Conservation (phyloP, 1,139 yeast genomes). For the Magnusiomyces suaveolens region DNA sequence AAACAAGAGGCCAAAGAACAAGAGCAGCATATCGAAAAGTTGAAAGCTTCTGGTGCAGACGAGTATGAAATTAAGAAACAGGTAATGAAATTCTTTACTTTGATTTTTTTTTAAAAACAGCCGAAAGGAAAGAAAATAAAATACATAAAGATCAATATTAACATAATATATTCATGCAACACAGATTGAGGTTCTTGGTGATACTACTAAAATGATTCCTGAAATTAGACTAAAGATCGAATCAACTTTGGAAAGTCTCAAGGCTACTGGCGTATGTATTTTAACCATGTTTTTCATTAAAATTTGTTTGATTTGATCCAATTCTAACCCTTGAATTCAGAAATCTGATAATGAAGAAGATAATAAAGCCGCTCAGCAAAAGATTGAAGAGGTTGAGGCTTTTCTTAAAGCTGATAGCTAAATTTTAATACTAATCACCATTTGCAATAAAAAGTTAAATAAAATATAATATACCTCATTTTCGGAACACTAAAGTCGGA, state of each 20-base stretch:
- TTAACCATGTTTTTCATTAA: background rate
- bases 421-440: background rate
- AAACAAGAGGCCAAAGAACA: conserved; percentile 59
- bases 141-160: background rate
- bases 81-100: background rate
- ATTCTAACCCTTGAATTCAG: conserved; percentile 24
- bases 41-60: conserved; percentile 41
- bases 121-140: background rate
- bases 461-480: no score
- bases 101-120: background rate
- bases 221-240: conserved; percentile 47
- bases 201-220: conserved; percentile 60
- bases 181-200: conserved; percentile 51
- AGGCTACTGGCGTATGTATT: conserved; percentile 13
- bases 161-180: conserved; percentile 1
- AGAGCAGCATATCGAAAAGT: conserved; percentile 36
- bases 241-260: conserved; percentile 42
- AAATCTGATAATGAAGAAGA: conserved; percentile 44
- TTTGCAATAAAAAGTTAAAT: no score
- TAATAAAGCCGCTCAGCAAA: conserved; percentile 35
- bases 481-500: no score
- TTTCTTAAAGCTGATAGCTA: conserved; percentile 13
- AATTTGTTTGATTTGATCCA: background rate
- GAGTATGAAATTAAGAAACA: conserved; percentile 40
- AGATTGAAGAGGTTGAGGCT: conserved; percentile 27